Conservation (phyloP, 371 early-diverging fungal genomes). For the Rhizopus microsporus region DNA sequence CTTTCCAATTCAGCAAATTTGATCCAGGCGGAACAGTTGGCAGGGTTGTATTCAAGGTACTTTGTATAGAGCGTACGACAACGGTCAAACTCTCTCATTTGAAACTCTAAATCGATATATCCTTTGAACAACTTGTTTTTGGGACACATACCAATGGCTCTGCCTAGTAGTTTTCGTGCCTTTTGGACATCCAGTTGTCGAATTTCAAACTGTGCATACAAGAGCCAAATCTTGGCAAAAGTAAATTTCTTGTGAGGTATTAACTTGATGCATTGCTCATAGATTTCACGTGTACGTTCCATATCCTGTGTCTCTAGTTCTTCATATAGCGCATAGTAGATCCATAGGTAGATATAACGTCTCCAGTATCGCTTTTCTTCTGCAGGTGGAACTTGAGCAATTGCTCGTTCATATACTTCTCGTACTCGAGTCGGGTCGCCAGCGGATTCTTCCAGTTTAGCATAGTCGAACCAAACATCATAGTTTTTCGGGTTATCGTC, state of each 20-base stretch:
- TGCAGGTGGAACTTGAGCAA: conserved; percentile 85
- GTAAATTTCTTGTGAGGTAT: conserved; percentile 95
- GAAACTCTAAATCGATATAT: conserved; percentile 94
- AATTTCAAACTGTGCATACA: conserved; percentile 90
- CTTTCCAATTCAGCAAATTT: conserved; percentile 91
- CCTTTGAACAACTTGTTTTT: conserved; percentile 89
- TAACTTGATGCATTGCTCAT: conserved; percentile 77
- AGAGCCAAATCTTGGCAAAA: conserved; percentile 95
- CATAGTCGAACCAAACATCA: conserved; percentile 96
- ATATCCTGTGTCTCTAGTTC: conserved; percentile 84
- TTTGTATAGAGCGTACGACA: conserved; percentile 87
- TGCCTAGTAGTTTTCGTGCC: conserved; percentile 87
- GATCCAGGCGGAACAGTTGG: conserved; percentile 92
- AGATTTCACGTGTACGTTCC: conserved; percentile 85
- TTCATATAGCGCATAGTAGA: conserved; percentile 95
- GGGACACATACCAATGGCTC: conserved; percentile 83
- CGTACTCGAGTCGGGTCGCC: conserved; percentile 77
- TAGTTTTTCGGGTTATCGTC: conserved; percentile 84
- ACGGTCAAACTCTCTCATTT: conserved; percentile 93
- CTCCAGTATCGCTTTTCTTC: conserved; percentile 94
- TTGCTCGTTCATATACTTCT: conserved; percentile 95
- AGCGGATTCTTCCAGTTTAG: conserved; percentile 81
- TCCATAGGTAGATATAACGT: conserved; percentile 97
- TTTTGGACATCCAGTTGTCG: conserved; percentile 71
- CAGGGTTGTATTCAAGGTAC: conserved; percentile 82